Evolutionary conservation across 306 rosid species (phyloP).

Genomic region (Cucurbita pepo): DNA sequence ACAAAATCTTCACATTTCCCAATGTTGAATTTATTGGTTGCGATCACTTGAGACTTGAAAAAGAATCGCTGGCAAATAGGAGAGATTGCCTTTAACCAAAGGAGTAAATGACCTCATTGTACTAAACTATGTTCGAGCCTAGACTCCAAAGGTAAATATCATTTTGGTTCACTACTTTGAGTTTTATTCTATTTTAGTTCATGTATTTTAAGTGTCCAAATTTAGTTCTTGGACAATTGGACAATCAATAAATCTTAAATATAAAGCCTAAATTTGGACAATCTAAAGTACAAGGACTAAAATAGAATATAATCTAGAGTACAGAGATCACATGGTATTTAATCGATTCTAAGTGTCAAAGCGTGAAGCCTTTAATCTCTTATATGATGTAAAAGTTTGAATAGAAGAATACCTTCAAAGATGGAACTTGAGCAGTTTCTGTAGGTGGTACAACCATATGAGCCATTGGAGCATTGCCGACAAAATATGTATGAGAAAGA

Average conservation of each 20-base stretch:
- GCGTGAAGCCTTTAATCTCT: background rate
- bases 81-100: background rate
- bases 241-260: no score
- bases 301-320: no score
- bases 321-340: no score
- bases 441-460: constrained; percentile 45
- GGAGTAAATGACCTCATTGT: background rate
- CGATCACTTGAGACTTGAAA: constrained; percentile 84
- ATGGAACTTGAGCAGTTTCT: constrained; percentile 23
- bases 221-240: no score
- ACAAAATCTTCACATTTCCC: constrained; percentile 55
- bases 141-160: background rate
- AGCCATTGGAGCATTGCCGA: constrained; percentile 92
- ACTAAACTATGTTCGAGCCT: background rate
- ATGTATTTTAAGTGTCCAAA: no score
- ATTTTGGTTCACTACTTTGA: background rate
- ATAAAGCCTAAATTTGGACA: no score
- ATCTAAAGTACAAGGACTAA: background rate
- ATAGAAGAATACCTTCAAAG: constrained; percentile 42
- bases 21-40: constrained; percentile 40
- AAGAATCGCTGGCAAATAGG: constrained; percentile 47
- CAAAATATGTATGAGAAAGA: constrained; percentile 73
- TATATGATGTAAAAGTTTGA: background rate
- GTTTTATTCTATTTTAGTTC: no score
- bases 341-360: background rate